Base-by-base conservation (phyloP, 192 early-diverging fungal genomes). In the Endogone sp. region DNA sequence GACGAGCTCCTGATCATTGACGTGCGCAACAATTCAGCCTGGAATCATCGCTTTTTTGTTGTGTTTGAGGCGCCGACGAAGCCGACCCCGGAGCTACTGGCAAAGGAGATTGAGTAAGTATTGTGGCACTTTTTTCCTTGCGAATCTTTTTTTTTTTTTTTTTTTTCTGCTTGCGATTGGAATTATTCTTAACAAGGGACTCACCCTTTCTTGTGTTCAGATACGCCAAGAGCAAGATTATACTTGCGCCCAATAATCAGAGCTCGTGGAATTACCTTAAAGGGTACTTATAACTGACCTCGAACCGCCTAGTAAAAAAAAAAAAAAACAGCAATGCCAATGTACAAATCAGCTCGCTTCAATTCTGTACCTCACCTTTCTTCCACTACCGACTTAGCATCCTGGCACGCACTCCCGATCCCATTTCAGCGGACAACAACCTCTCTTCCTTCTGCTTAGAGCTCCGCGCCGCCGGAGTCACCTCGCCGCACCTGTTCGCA, bases 11-110 rank as follows among this genome's bases (percentile, higher is more conserved):
- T 99, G 29, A 78, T 82, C 23, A 70, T 87, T 57, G 98, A 99
- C 75, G 82, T 98, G 13, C 82, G 97, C 56, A 98, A 99, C 81
- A 99, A 99, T 75, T 98, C 96, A 32, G 97, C 96, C 0, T 98
- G 97, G 98, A 99, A 98, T 77, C 94, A 99, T 67, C 87, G 98
- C 23, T 97, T 84, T 75, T 99, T 91, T 90, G 82, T 86, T 3
- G 65, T 88, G 2, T 85, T 84, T 28, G 62, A 70, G 56, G 71
- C 74, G 72, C 69, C 76, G 2, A 63, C 57, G 11, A 56, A 61
- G 4, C 54, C 81, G 30, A 70, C 72, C 4, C 76, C 79, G 11
- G 84, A 84, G n/a, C 65, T 73, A 4, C 28, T 90, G 21, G 70
- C 78, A 21, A 56, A 59, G 11, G 95, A 97, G 73, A 81, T 97